Evolutionary conservation across 108 stramenopile species (phyloP).

Genomic region (Nitzschia putrida): DNA sequence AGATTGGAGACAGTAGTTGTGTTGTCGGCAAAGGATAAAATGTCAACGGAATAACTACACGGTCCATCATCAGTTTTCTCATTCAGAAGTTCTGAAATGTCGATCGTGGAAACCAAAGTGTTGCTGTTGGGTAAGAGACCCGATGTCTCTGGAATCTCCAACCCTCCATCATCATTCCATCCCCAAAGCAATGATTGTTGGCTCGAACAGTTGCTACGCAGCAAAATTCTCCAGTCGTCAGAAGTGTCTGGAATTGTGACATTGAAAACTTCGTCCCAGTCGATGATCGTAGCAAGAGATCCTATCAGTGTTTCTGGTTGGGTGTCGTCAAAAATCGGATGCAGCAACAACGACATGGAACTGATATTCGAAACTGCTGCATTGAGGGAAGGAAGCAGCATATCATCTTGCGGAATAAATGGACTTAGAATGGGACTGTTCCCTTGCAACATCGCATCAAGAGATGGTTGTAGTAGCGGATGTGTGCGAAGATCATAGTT

Average conservation of each 20-base stretch:
- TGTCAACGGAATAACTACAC: background rate
- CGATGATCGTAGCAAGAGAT: background rate
- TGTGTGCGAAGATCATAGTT: conserved; percentile 18
- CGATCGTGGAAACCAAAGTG: too few species aligned
- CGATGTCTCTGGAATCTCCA: too few species aligned
- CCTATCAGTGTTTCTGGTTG: background rate
- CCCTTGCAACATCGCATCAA: background rate
- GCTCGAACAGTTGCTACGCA: background rate
- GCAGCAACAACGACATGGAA: background rate
- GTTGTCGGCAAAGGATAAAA: background rate
- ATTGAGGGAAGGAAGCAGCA: background rate
- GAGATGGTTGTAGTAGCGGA: background rate
- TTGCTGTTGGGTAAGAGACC: too few species aligned
- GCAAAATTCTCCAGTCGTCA: background rate
- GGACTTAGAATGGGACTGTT: background rate
- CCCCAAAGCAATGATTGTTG: background rate
- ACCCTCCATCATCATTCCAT: background rate
- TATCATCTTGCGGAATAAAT: background rate
- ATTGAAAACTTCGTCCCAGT: background rate
- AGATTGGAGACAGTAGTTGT: background rate
- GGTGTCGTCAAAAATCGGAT: conserved; percentile 9
- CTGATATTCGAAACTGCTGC: background rate
- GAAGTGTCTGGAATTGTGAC: background rate
- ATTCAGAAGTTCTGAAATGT: too few species aligned
- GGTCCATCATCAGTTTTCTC: background rate